Base-by-base conservation (phyloP, 2,329 filamentous ascomycete genomes). In the Phoma sp. region DNA sequence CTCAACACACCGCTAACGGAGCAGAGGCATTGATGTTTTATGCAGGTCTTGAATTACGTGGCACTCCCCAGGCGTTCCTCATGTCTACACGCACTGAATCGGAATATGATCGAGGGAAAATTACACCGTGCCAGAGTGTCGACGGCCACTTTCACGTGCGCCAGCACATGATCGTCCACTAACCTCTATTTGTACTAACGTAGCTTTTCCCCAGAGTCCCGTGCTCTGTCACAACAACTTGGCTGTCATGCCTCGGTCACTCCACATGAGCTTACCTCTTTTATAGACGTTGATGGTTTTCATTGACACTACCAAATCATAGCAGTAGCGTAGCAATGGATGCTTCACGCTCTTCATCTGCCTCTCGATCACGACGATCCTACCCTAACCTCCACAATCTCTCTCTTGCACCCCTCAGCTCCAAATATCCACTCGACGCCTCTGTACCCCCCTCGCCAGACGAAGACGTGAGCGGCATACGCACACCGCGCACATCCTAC, bases 321-420 rank as follows among this genome's bases (percentile, higher is more conserved):
- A 29, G 31, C 21, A 17, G 10, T 17, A 7, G 2, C 27, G 19
- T 12, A 43, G 58, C 36, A 19, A 73, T 69, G 62, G 70, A 72
- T 21, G 27, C 61, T 33, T 50, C 68, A 29, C 62, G 60, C 31
- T 51, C 62, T 21, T 58, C 61, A 37, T 69, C 71, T 1, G 58
- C 61, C 2, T 67, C 66, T 13, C 56, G 63, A 33, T 71, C 70
- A 25, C 80, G 81, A 43, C 84, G 85, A 52, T 86, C 84, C 44
- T 83, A 84, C 63, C 83, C 83, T 43, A 85, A 85, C 58, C 78
- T 88, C 47, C 76, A 82, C 63, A 81, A 85, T 65, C 79, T 87
- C 57, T 85, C 85, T 38, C 78, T 87, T n/a, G 83, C 84, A 63
- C 85, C 85, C 35, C 77, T 88, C 51, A 83, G 81, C 50, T 77